Evolutionary conservation across 495 filamentous ascomycete species (phyloP), one percentile per base, ranked within the genome.

Genomic region (Talaromyces liani): DNA sequence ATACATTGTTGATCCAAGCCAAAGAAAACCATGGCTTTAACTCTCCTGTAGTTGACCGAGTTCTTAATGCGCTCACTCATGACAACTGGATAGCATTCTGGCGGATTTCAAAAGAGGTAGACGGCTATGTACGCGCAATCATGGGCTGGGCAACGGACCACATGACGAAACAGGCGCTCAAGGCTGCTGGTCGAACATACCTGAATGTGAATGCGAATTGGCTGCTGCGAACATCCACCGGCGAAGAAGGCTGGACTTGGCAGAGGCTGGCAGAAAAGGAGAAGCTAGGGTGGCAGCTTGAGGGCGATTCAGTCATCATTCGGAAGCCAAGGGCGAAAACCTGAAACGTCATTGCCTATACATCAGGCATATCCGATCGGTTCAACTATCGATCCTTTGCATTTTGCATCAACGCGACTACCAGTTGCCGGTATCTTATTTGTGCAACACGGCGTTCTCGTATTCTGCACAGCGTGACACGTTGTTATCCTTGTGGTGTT

Each of bases 41-140:
- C 24, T 89, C 90, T 62, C 69, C 78, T 4, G 82, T 84, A 29
- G 78, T 97, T 24, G 84, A 88, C 62, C 79, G 79, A 10, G 81
- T 92, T 5, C 77, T 98, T 34, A 72, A 73, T 55, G 87, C 91
- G 16, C 73, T 98, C 55, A 83, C 86, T 60, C 85, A 87, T 66
- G 92, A 91, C 61, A 89, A 97, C 69, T 98, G 91, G 82, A 80
- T 89, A 36, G 69, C 82, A 6, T 98, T 94, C 71, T 89, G 89
- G 81, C 80, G 83, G 63, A 74, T 89, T 49, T 86, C 84, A 75
- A 81, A 80, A 58, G 81, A 77, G 62, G 90, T 94, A 39, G 91
- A 95, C 75, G 88, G 87, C 12, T 87, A 92, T 71, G 81, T 87
- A 69, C 84, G 84, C 5, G 82, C 85, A 54, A 71, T 98, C 36